These are phyloP conservation scores for Xylaria scruposa DNA, from an alignment of 495 filamentous ascomycete genomes.

Conservation along the genomic window DNA sequence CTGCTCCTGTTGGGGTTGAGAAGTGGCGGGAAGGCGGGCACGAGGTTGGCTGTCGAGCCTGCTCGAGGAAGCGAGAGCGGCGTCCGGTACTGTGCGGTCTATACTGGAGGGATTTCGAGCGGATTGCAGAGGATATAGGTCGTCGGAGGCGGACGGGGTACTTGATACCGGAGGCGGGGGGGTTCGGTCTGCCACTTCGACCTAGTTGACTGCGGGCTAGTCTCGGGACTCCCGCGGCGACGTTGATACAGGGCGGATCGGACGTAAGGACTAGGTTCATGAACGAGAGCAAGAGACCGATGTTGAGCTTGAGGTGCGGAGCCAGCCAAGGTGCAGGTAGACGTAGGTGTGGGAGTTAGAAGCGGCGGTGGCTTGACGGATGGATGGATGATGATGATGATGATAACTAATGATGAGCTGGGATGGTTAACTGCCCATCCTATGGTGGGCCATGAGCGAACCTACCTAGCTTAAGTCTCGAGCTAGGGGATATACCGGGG, in stretches of 20 bases:
- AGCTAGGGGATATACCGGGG: conserved; percentile 20
- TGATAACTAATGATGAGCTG: conserved; percentile 24
- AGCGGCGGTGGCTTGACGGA: conserved; percentile 31
- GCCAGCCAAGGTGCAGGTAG: not conserved
- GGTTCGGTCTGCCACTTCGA: conserved; percentile 56
- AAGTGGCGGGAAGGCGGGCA: conserved; percentile 28
- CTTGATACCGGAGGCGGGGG: conserved; percentile 41
- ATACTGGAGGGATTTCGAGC: conserved; percentile 47
- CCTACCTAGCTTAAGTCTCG: conserved; percentile 10
- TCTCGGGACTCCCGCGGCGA: conserved; percentile 29
- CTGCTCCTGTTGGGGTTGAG: conserved; percentile 26
- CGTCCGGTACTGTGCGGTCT: conserved; percentile 42
- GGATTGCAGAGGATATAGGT: conserved; percentile 51
- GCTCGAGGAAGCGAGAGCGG: conserved; percentile 30
- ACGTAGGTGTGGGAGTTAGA: conserved; percentile 14
- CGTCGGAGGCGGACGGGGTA: conserved; percentile 49
- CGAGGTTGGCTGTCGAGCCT: conserved; percentile 27
- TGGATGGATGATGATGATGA: conserved; percentile 32
- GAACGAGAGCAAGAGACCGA: not conserved
- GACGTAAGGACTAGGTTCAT: not conserved
- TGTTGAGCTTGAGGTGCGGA: conserved; percentile 4
- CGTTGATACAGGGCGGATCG: conserved; percentile 2
- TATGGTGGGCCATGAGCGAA: conserved; percentile 31
- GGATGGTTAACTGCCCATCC: conserved; percentile 40
- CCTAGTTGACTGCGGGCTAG: conserved; percentile 41